These are phyloP conservation scores for Physaria fendleri DNA, from an alignment of 345 rosid species.

Conservation along the genomic window DNA sequence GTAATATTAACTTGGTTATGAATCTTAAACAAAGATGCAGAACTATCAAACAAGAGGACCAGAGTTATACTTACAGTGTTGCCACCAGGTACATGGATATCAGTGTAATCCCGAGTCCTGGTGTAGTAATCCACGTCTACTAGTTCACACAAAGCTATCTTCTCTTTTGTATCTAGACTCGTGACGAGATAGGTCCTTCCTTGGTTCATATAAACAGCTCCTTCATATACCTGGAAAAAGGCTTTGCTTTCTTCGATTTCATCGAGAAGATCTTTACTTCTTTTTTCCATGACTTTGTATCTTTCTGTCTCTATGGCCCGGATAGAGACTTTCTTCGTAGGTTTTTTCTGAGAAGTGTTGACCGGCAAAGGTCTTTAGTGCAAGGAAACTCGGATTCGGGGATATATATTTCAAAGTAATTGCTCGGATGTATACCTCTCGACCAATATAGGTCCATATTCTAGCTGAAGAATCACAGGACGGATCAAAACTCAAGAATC, in stretches of 20 bases:
- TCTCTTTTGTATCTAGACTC: conserved; percentile 50
- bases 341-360: conserved; percentile 52
- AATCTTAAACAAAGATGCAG: not conserved
- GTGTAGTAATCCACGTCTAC: conserved; percentile 72
- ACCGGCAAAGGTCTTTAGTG: conserved; percentile 11
- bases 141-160: conserved; percentile 62
- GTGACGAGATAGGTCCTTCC: conserved; percentile 81
- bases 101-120: conserved; percentile 71
- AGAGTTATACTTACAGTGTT: conserved; percentile 47
- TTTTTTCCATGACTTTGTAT: conserved; percentile 53
- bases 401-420: not conserved
- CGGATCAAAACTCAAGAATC: conserved; percentile 49
- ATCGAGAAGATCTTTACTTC: conserved; percentile 52
- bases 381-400: conserved; percentile 9
- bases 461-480: conserved; percentile 52
- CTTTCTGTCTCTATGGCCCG: conserved; percentile 79
- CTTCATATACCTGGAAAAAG: conserved; percentile 92
- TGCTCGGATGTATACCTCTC: conserved; percentile 48
- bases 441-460: conserved; percentile 78
- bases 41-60: conserved; percentile 11
- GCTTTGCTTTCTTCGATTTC: conserved; percentile 97
- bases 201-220: conserved; percentile 86
- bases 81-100: conserved; percentile 70
- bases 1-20: conserved; percentile 6
- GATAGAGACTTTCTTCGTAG: conserved; percentile 58